A percentile compares a stretch with the other conserved stretches of the same genome.
Conservation (phyloP, 2,329 filamentous ascomycete species). For the Fusarium sarcochroum region DNA sequence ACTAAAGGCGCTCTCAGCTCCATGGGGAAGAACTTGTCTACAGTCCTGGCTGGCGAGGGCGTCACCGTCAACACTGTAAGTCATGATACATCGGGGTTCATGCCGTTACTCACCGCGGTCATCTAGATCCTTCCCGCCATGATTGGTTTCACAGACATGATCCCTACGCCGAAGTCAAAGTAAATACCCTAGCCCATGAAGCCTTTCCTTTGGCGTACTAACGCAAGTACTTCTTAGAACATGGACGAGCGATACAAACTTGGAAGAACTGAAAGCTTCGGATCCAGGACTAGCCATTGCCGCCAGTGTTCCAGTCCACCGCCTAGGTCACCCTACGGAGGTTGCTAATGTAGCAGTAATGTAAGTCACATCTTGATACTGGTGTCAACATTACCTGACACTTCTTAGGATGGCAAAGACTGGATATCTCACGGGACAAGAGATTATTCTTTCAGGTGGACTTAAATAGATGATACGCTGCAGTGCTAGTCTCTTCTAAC, state of each 20-base stretch:
- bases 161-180: constrained; percentile 52
- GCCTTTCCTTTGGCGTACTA: neutral
- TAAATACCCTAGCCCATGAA: constrained; percentile 6
- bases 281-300: constrained; percentile 56
- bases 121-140: constrained; percentile 51
- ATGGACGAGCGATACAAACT: constrained; percentile 51
- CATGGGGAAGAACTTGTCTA: constrained; percentile 54
- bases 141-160: constrained; percentile 56
- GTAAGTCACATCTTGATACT: constrained; percentile 37
- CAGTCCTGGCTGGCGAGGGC: constrained; percentile 51
- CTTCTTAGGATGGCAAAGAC: constrained; percentile 30
- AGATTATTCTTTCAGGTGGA: constrained; percentile 28
- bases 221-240: constrained; percentile 32
- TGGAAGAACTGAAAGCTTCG: constrained; percentile 49
- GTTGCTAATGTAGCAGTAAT: constrained; percentile 55
- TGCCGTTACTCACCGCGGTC: accelerated
- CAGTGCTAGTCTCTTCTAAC: no score
- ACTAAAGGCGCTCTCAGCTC: constrained; percentile 53
- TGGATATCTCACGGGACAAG: constrained; percentile 31
- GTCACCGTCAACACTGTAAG: constrained; percentile 54
- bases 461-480: constrained; percentile 12
- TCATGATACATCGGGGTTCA: accelerated
- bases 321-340: constrained; percentile 53
- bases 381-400: neutral
- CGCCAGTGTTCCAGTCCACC: constrained; percentile 52